Percentiles rank a stretch among this genome's conserved stretches.
These are phyloP conservation scores for Colletotrichum trifolii DNA, from an alignment of 2,329 filamentous ascomycete species.

Conservation along the genomic window DNA sequence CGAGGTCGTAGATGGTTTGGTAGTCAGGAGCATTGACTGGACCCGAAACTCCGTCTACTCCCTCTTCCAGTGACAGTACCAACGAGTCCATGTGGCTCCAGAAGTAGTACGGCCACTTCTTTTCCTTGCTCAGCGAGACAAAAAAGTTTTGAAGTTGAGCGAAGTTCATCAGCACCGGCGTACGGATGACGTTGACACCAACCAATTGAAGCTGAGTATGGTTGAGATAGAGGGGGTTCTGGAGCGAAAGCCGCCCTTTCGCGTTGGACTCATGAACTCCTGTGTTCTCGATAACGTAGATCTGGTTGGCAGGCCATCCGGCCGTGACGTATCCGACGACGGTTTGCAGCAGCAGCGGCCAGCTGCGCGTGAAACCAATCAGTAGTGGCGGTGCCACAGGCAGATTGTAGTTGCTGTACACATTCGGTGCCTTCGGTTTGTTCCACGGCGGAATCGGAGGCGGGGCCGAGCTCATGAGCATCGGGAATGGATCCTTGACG, in stretches of 20 bases:
- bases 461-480: conserved; percentile 47
- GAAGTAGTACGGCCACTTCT: conserved; percentile 62
- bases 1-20: conserved; percentile 54
- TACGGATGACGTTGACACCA: conserved; percentile 62
- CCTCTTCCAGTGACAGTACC: conserved; percentile 54
- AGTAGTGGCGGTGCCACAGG: conserved; percentile 60
- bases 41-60: conserved; percentile 38
- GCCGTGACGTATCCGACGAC: conserved; percentile 68
- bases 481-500: conserved; percentile 55
- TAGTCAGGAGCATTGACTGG: conserved; percentile 50
- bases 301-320: conserved; percentile 67
- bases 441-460: conserved; percentile 60
- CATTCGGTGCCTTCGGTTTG: conserved; percentile 45
- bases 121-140: conserved; percentile 55
- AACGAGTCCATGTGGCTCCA: conserved; percentile 67
- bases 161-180: conserved; percentile 64
- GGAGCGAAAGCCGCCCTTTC: conserved; percentile 56
- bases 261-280: conserved; percentile 65
- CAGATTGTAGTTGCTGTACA: conserved; percentile 52
- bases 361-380: conserved; percentile 68
- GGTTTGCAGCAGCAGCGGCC: conserved; percentile 65
- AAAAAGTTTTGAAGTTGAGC: conserved; percentile 68
- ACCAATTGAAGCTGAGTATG: conserved; percentile 60
- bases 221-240: conserved; percentile 68
- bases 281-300: conserved; percentile 70